phyloP scores from a whole-genome alignment of 2,329 filamentous ascomycete species.

The Tolypocladium ophioglossoides region DNA sequence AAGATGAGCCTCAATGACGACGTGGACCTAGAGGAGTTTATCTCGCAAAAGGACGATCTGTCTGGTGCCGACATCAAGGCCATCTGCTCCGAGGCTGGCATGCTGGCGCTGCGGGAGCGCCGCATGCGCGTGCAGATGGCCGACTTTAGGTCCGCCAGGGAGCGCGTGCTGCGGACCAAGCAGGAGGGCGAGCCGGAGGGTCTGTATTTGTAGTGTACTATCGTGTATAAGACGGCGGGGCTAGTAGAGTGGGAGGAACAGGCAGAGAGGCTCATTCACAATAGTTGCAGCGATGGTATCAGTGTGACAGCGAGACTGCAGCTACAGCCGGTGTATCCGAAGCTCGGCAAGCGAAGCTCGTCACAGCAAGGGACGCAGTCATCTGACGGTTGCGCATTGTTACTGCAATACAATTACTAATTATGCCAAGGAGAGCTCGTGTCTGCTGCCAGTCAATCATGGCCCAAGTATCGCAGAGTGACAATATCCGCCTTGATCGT shows the following conservation, averaged over 20 bases:
- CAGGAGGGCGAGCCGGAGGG: conserved; percentile 97
- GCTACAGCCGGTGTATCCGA: too few species aligned
- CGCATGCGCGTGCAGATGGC: conserved; percentile 99
- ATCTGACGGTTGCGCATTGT: background rate
- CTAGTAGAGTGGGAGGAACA: background rate
- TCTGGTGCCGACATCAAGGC: conserved; percentile 98
- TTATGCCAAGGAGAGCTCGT: too few species aligned
- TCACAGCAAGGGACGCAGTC: background rate
- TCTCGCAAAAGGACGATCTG: conserved; percentile 95
- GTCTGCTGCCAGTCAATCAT: background rate
- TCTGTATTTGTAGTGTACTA: conserved; percentile 73
- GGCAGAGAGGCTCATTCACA: background rate
- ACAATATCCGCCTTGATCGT: background rate
- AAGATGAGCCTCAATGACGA: conserved; percentile 97
- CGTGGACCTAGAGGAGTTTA: conserved; percentile 98
- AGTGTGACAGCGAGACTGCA: background rate
- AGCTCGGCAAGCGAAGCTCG: too few species aligned
- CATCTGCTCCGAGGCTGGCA: conserved; percentile 92
- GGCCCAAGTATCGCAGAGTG: background rate
- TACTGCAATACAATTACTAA: background rate
- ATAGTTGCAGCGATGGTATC: background rate
- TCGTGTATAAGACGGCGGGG: conserved; percentile 1
- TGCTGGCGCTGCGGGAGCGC: conserved; percentile 87
- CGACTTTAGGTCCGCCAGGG: conserved; percentile 85
- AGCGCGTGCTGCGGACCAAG: conserved; percentile 96